These are phyloP conservation scores for Sporodiniella umbellata DNA, from an alignment of 371 early-diverging fungal species.

Conservation along the genomic window DNA sequence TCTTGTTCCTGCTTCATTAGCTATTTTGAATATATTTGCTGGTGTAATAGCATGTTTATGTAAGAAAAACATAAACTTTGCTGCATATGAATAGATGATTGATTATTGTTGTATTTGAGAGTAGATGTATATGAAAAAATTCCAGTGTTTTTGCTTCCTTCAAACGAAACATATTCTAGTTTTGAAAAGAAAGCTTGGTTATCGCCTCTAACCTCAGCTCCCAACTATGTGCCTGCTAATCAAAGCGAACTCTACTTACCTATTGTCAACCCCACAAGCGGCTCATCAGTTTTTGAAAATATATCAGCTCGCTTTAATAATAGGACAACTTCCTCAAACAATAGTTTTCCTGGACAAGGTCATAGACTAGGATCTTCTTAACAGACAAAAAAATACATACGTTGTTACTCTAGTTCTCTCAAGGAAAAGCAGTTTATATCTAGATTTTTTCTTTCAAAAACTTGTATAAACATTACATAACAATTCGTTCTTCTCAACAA, in stretches of 20 bases:
- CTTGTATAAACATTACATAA: too few relatives aligned
- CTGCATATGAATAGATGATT: background rate
- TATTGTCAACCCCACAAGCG: conserved; percentile 5
- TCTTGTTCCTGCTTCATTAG: conserved; percentile 17
- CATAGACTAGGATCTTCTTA: conserved; percentile 14
- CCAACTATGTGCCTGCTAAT: conserved; percentile 18
- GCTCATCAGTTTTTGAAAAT: background rate
- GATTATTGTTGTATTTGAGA: background rate
- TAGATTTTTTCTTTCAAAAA: too few relatives aligned
- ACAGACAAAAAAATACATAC: background rate
- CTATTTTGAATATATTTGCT: conserved; percentile 16
- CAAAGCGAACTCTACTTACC: conserved; percentile 16
- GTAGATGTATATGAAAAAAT: conserved; percentile 16
- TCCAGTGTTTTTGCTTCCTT: conserved; percentile 3
- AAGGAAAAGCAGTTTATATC: too few relatives aligned
- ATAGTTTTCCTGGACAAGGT: conserved; percentile 15
- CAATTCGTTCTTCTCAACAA: too few relatives aligned
- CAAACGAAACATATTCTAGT: conserved; percentile 11
- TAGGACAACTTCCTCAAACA: background rate
- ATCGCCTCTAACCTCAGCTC: conserved; percentile 1
- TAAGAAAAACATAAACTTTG: conserved; percentile 6
- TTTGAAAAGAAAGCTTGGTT: conserved; percentile 17
- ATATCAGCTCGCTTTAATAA: background rate
- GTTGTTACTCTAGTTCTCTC: too few relatives aligned
- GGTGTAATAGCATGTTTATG: conserved; percentile 15